Base-by-base conservation (phyloP, 2,329 filamentous ascomycete species). In the Phialophora macrospora region DNA sequence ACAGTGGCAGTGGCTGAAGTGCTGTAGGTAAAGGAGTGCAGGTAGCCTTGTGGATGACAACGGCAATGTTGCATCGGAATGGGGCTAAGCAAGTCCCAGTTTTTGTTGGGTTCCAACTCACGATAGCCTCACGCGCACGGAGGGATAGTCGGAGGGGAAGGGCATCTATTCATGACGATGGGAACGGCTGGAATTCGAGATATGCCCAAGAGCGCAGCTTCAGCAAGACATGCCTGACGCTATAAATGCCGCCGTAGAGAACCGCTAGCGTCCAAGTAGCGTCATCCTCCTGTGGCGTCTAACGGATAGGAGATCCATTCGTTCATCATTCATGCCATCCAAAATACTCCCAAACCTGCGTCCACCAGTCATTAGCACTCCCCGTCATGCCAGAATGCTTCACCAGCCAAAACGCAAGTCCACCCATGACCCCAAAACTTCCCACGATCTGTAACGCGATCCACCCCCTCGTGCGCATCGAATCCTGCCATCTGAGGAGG, bases 401-500 rank as follows among this genome's bases (percentile, higher is more conserved):
- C 20, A 80, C 78, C 58, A 89, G 74, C 85, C 86, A 91, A 56
- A 90, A 81, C 24, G 88, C 85, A 41, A 94, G 75, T 14, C 90
- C 91, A 3, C 92, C 90, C 2, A 96, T 75, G 30, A 95, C 80
- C 0, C 92, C 88, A 60, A 93, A 81, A 59, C 90, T 87, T 14
- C 92, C 90, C 24, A 93, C 77, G 5, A 96, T 80, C 75, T 93
- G 90, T 44, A 96, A 79, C 0, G 90, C 84, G 55, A 90, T 77
- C 80, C 88, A 88, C 0, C 90, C 86, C 54, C 84, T 85, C 52
- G 84, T 83, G 71, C 84, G 87, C 46, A 96, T 73, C 41, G 87
- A 85, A 22, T 90, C 87, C 2, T 86, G 85, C 69, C 93, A 84
- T 67, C 88, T 83, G 59, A 96, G 82, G 41, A 97, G 76, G 0